These are phyloP conservation scores for Lichina pygmaea DNA, from an alignment of 495 filamentous ascomycete species.

Conservation along the genomic window DNA sequence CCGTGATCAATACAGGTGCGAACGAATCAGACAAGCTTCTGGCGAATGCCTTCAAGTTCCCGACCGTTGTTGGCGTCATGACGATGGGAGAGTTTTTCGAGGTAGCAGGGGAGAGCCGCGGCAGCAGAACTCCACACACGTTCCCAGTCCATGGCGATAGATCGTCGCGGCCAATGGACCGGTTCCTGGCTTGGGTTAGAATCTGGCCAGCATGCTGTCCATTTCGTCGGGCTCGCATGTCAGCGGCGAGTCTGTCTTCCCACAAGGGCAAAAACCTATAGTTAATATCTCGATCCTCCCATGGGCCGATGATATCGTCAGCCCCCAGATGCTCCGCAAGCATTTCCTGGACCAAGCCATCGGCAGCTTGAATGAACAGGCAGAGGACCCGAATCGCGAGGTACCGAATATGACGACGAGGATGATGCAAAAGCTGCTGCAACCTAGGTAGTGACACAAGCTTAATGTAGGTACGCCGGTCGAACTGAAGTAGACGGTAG, in stretches of 20 bases:
- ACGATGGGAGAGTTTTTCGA: constrained; percentile 28
- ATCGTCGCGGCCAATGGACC: constrained; percentile 14
- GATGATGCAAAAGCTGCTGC: constrained; percentile 37
- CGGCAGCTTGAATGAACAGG: constrained; percentile 53
- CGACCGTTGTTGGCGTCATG: constrained; percentile 37
- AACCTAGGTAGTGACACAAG: constrained; percentile 36
- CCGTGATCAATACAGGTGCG: constrained; percentile 54
- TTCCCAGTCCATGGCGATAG: constrained; percentile 24
- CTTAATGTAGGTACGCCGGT: constrained; percentile 32
- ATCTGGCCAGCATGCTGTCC: constrained; percentile 4
- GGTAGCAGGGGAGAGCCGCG: constrained; percentile 26
- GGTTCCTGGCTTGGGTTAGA: constrained; percentile 7
- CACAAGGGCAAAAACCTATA: constrained; percentile 58
- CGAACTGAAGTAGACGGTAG: constrained; percentile 52
- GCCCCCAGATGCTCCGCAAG: constrained; percentile 31
- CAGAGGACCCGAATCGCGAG: constrained; percentile 58
- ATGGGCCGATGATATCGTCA: constrained; percentile 32
- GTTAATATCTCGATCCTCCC: constrained; percentile 56
- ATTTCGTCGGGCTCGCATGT: constrained; percentile 15
- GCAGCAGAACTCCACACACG: constrained; percentile 38
- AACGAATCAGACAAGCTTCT: constrained; percentile 26
- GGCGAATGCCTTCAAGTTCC: constrained; percentile 44
- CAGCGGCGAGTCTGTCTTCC: constrained; percentile 29
- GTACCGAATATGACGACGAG: constrained; percentile 35
- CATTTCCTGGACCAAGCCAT: constrained; percentile 45